A percentile compares a stretch with the other conserved stretches of the same genome.
These are phyloP conservation scores for Candida ulmi DNA, from an alignment of 805 yeast species.

Conservation along the genomic window DNA sequence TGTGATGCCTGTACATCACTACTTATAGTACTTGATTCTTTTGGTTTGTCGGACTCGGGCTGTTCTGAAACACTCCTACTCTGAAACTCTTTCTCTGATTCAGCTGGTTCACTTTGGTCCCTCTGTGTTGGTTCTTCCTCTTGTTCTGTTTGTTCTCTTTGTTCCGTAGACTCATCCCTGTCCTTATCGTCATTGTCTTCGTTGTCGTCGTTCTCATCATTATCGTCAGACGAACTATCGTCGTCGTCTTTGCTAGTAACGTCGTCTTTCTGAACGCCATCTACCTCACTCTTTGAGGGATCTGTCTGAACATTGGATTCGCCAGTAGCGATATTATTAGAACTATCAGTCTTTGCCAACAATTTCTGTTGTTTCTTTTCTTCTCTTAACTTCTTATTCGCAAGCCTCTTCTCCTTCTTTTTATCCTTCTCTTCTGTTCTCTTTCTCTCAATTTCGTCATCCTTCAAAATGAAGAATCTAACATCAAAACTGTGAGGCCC, in stretches of 20 bases:
- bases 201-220: constrained; percentile 4
- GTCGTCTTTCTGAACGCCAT: constrained; percentile 2
- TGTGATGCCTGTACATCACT: too few relatives aligned
- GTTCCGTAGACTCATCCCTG: constrained; percentile 4
- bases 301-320: neutral
- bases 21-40: too few relatives aligned
- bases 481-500: constrained; percentile 85
- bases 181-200: constrained; percentile 9
- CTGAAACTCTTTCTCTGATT: neutral
- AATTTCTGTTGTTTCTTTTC: constrained; percentile 24
- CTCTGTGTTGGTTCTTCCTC: neutral
- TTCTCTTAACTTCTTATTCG: constrained; percentile 29
- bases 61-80: neutral
- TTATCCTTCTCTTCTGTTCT: constrained; percentile 36
- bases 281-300: neutral
- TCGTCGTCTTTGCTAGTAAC: neutral
- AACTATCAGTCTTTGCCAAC: constrained; percentile 6
- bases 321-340: neutral
- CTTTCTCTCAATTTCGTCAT: constrained; percentile 57
- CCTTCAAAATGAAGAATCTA: constrained; percentile 77
- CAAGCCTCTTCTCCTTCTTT: constrained; percentile 30
- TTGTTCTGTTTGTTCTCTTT: constrained; percentile 1
- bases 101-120: too few relatives aligned
- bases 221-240: constrained; percentile 2
- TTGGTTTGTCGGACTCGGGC: neutral